Conservation (phyloP, 805 yeast species). For the Cyberlindnera xishuangbannaensis region DNA sequence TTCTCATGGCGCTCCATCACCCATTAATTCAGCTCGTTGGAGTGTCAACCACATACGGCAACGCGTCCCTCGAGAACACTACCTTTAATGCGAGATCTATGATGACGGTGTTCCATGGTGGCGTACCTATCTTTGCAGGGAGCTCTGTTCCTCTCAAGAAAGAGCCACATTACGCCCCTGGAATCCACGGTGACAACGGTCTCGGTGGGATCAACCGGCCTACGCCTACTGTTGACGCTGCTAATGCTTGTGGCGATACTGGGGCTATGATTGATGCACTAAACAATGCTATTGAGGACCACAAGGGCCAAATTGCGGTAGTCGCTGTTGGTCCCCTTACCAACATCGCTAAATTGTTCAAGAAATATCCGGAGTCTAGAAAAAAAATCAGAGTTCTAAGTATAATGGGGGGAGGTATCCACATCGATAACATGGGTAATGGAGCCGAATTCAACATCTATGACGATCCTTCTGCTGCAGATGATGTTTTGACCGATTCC, state of each 20-base stretch:
- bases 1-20: slow-evolving; percentile 54
- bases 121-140: slow-evolving; percentile 65
- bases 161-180: slow-evolving; percentile 46
- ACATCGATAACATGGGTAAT: slow-evolving; percentile 28
- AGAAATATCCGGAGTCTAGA: slow-evolving; percentile 48
- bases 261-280: slow-evolving; percentile 34
- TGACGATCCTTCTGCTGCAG: slow-evolving; percentile 74
- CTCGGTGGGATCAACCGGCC: slow-evolving; percentile 71
- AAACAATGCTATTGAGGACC: slow-evolving; percentile 33
- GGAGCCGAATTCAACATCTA: slow-evolving; percentile 72
- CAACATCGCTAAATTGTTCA: slow-evolving; percentile 54
- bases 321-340: slow-evolving; percentile 79
- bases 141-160: slow-evolving; percentile 50
- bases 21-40: slow-evolving; percentile 37
- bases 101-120: slow-evolving; percentile 48
- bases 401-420: slow-evolving; percentile 71
- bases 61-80: slow-evolving; percentile 43
- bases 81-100: slow-evolving; percentile 64
- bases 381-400: slow-evolving; percentile 46
- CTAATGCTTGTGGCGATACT: slow-evolving; percentile 31
- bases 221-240: slow-evolving; percentile 31
- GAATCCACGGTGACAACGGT: slow-evolving; percentile 71
- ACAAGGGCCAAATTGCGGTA: slow-evolving; percentile 47
- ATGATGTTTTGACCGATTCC: slow-evolving; percentile 43
- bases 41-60: slow-evolving; percentile 35